Conservation (phyloP, 2,329 filamentous ascomycete species). For the Apiospora aurea region DNA sequence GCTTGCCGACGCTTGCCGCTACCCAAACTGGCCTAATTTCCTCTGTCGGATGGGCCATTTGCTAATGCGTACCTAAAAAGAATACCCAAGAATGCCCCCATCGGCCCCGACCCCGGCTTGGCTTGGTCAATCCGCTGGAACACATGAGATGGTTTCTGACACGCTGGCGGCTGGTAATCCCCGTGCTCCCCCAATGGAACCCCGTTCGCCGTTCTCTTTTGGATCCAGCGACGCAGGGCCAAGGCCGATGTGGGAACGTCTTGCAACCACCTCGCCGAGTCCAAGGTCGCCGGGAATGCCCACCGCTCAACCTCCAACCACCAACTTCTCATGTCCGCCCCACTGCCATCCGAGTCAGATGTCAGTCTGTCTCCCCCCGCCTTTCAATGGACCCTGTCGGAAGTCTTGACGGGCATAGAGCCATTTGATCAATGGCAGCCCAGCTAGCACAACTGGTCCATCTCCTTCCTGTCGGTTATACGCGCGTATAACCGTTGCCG, state of each 20-base stretch:
- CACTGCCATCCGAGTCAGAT: background rate
- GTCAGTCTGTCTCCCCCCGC: background rate
- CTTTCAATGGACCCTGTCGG: background rate
- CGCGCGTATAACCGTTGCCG: background rate
- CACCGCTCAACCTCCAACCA: background rate
- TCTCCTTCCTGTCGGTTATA: background rate
- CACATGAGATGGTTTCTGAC: constrained; percentile 2
- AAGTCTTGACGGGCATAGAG: too few relatives aligned
- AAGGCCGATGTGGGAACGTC: background rate
- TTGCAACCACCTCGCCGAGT: background rate
- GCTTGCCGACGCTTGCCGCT: background rate
- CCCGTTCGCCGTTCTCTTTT: background rate
- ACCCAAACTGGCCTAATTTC: background rate
- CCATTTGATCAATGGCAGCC: background rate
- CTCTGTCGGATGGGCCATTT: background rate
- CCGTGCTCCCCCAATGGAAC: background rate
- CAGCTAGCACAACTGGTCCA: background rate
- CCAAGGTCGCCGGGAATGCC: background rate
- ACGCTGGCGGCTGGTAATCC: background rate
- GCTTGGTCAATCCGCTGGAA: background rate
- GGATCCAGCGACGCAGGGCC: background rate
- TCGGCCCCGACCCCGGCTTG: constrained; percentile 9
- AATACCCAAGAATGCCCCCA: background rate
- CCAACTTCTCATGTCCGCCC: background rate
- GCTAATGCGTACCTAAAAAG: constrained; percentile 19